Conservation (phyloP, 306 rosid species). For the Canavalia gladiata region DNA sequence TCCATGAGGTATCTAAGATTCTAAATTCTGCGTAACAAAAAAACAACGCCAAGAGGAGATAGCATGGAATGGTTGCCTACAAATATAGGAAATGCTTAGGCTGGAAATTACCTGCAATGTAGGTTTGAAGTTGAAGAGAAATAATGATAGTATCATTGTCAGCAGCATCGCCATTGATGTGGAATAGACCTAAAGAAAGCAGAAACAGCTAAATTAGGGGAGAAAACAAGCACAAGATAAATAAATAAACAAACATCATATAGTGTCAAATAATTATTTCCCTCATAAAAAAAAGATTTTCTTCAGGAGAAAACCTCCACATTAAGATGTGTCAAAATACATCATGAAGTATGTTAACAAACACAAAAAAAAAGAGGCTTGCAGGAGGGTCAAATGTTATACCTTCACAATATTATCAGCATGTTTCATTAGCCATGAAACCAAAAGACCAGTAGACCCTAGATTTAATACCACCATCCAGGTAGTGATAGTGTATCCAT, state of each 20-base stretch:
- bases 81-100: slow-evolving; percentile 27
- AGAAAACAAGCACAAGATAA: slow-evolving; percentile 6
- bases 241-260: slow-evolving; percentile 5
- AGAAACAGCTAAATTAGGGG: slow-evolving; percentile 28
- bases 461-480: slow-evolving; percentile 95
- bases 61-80: slow-evolving; percentile 1
- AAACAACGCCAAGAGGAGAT: not conserved
- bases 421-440: slow-evolving; percentile 97
- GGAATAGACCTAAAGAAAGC: slow-evolving; percentile 72
- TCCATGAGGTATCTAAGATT: slow-evolving; percentile 10
- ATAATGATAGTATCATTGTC: slow-evolving; percentile 77
- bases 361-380: slow-evolving; percentile 25
- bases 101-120: slow-evolving; percentile 74
- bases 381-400: slow-evolving; percentile 32
- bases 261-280: slow-evolving; percentile 27
- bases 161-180: slow-evolving; percentile 99
- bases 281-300: slow-evolving; percentile 24
- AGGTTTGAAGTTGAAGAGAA: slow-evolving; percentile 88
- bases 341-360: slow-evolving; percentile 15
- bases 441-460: slow-evolving; percentile 94
- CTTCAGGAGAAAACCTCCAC: slow-evolving; percentile 18
- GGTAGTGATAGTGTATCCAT: slow-evolving; percentile 85
- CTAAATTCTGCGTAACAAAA: slow-evolving; percentile 9
- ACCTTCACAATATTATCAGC: slow-evolving; percentile 99
- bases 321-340: slow-evolving; percentile 13